These are phyloP conservation scores for Gyromitra esculenta DNA, from an alignment of 2,329 filamentous ascomycete genomes.

Conservation along the genomic window DNA sequence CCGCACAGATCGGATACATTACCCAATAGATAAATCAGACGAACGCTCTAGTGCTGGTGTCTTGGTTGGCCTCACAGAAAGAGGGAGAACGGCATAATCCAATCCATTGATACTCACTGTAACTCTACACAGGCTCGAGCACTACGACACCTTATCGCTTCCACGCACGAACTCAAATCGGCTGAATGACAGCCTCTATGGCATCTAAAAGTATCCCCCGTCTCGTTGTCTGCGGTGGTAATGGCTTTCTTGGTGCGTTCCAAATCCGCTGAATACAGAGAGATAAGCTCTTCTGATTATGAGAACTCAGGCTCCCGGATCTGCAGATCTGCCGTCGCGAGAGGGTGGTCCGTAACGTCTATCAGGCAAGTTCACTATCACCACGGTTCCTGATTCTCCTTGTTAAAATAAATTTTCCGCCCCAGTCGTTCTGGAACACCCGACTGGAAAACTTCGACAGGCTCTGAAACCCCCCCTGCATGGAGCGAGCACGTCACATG, in stretches of 20 bases:
- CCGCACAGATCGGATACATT: background rate
- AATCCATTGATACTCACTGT: background rate
- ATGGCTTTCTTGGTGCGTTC: conserved; percentile 81
- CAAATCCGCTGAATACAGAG: background rate
- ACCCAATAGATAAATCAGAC: conserved; percentile 11
- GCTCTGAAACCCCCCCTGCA: conserved; percentile 66
- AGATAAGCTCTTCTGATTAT: conserved; percentile 48
- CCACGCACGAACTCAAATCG: background rate
- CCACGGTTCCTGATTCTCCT: background rate
- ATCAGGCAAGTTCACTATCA: conserved; percentile 72
- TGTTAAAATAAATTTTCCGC: conserved; percentile 36
- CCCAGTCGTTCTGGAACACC: conserved; percentile 87
- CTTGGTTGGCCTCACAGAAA: background rate
- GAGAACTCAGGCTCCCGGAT: conserved; percentile 74
- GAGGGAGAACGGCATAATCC: conserved; percentile 2
- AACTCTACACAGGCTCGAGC: background rate
- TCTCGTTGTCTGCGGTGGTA: conserved; percentile 90
- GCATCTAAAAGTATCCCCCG: conserved; percentile 34
- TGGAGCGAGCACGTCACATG: conserved; percentile 88
- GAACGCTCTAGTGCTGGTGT: background rate
- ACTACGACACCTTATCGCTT: background rate
- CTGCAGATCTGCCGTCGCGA: conserved; percentile 84
- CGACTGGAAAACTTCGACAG: conserved; percentile 81
- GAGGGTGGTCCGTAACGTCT: conserved; percentile 92
- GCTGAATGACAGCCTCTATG: conserved; percentile 18